phyloP scores from a whole-genome alignment of 495 filamentous ascomycete species.

The Penicillium arizonense region DNA sequence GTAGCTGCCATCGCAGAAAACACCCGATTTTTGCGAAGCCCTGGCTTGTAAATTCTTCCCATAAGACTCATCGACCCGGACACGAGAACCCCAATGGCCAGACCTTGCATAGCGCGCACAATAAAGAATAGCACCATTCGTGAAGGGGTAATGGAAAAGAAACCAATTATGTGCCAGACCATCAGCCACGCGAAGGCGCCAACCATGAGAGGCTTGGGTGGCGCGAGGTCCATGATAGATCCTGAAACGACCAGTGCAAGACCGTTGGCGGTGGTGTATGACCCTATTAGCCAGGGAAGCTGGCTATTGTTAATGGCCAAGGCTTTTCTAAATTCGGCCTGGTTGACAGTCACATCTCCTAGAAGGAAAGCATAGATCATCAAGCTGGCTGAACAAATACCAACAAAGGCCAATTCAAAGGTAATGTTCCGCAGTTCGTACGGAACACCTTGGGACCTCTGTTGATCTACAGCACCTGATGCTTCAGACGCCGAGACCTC shows the following conservation, averaged over 20 bases:
- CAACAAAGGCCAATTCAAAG: too few relatives aligned
- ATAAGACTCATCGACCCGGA: conserved; percentile 34
- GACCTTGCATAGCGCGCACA: conserved; percentile 33
- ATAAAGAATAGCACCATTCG: conserved; percentile 28
- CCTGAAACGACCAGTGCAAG: conserved; percentile 46
- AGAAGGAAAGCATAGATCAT: conserved; percentile 46
- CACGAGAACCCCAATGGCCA: conserved; percentile 31
- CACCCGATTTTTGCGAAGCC: conserved; percentile 32
- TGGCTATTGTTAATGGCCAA: conserved; percentile 38
- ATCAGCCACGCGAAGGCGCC: conserved; percentile 44
- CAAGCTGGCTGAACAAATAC: conserved; percentile 42
- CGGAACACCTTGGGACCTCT: too few relatives aligned
- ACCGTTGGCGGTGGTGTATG: conserved; percentile 39
- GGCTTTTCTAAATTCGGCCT: conserved; percentile 29
- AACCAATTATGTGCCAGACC: conserved; percentile 42
- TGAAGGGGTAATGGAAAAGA: conserved; percentile 30
- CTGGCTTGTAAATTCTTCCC: conserved; percentile 31
- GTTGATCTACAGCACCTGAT: too few relatives aligned
- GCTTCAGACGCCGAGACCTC: too few relatives aligned
- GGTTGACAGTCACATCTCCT: conserved; percentile 41
- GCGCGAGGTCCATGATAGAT: conserved; percentile 40
- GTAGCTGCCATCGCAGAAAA: conserved; percentile 34
- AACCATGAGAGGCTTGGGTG: conserved; percentile 42
- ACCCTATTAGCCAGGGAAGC: conserved; percentile 44
- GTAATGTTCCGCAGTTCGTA: too few relatives aligned